Base-by-base conservation (phyloP, 176 grass and related monocot genomes). In the Oryza glumipatula region DNA sequence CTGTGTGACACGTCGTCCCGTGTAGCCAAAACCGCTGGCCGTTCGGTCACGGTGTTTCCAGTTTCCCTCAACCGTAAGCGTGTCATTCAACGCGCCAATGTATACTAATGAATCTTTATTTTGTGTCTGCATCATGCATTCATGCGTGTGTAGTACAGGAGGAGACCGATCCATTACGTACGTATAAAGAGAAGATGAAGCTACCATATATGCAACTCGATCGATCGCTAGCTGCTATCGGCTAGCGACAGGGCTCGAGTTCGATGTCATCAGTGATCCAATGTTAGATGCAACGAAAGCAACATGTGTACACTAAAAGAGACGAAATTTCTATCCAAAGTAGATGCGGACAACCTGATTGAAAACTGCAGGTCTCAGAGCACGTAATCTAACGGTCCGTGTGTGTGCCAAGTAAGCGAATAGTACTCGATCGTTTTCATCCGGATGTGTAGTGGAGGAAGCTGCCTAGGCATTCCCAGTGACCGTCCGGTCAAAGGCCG, bases 401-500 rank as follows among this genome's bases (percentile, higher is more conserved):
- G 47, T 56, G 47, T 56, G 6, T 1, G 17, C 52, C 51, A 58
- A 19, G 14, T 19, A 49, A 49, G 44, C 48, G 2, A 56, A 16
- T 1, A 52, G 15, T 52, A 16, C 49, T 52, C 14, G 19, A 9
- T 58, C 54, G 17, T 58, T 56, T 54, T 60, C 58, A n/a, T 8
- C 39, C n/a, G 36, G 35, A 63, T 23, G 81, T 24, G 74, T 13
- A 10, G 1, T 1, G 70, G 38, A 60, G 73, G 88, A 89, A 86
- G 45, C 52, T 89, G 45, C 88, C 77, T 6, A 19, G 72, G 66
- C 41, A 72, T 85, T 82, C 44, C 68, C 32, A 8, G 41, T 9
- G 83, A 56, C 78, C 88, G 3, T 41, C 3, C 7, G n/a, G 83
- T 89, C 88, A 85, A 82, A 70, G 47, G 48, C 23, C 60, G 58